These are phyloP conservation scores for Nymphaea thermarum DNA, from an alignment of 164 flowering plant species.

Conservation along the genomic window DNA sequence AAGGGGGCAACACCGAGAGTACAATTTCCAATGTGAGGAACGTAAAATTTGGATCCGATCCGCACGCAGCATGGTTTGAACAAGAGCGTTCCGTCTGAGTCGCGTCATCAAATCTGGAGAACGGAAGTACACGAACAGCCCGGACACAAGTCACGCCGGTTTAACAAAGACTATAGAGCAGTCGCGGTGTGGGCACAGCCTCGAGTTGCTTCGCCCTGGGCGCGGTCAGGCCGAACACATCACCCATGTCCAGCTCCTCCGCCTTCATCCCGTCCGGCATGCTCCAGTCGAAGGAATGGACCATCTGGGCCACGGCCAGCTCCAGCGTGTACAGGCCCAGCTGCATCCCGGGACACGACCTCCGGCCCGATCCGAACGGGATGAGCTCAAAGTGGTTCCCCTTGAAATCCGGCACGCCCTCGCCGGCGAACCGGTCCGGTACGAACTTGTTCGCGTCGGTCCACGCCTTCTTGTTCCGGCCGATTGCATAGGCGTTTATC, in stretches of 20 bases:
- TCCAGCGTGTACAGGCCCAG: constrained; percentile 63
- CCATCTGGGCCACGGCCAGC: constrained; percentile 48
- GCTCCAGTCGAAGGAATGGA: constrained; percentile 63
- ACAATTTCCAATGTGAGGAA: too few species aligned
- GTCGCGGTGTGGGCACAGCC: constrained; percentile 48
- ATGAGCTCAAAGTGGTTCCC: constrained; percentile 65
- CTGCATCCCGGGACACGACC: constrained; percentile 88
- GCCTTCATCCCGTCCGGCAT: constrained; percentile 85
- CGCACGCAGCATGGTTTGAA: too few species aligned
- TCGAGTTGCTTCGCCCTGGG: constrained; percentile 49
- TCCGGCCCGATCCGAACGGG: constrained; percentile 84
- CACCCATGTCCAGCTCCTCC: constrained; percentile 58
- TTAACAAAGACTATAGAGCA: constrained; percentile 25
- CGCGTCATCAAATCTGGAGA: too few species aligned
- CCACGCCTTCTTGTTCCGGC: constrained; percentile 52
- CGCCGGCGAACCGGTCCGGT: constrained; percentile 40
- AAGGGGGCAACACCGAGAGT: too few species aligned
- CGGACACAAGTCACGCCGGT: too few species aligned
- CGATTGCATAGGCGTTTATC: constrained; percentile 68
- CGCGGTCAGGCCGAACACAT: constrained; percentile 72
- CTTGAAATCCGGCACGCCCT: constrained; percentile 46
- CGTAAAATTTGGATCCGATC: too few species aligned
- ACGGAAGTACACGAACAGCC: too few species aligned
- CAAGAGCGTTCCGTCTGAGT: too few species aligned
- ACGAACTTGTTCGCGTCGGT: constrained; percentile 42